These are phyloP conservation scores for Pontederia paniculata DNA, from an alignment of 176 grass and related monocot species.

Conservation along the genomic window DNA sequence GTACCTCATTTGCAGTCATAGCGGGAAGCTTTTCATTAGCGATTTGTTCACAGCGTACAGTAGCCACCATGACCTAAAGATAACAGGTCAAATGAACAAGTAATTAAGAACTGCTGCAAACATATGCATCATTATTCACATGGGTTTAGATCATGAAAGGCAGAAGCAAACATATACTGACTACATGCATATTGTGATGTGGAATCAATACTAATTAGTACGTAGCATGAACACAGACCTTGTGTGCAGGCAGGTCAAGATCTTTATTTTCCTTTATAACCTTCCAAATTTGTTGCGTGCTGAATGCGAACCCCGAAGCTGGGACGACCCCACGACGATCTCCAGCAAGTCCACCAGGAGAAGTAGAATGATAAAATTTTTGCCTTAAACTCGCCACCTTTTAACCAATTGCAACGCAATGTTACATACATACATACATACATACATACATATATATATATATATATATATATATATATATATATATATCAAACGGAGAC, in stretches of 20 bases:
- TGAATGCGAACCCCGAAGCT: slow-evolving; percentile 86
- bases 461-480: too few relatives aligned
- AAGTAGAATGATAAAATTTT: slow-evolving; percentile 84
- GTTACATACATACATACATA: neutral
- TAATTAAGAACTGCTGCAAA: too few relatives aligned
- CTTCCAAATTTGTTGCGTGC: slow-evolving; percentile 80
- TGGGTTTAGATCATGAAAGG: too few relatives aligned
- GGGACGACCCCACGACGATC: slow-evolving; percentile 78
- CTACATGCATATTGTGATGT: too few relatives aligned
- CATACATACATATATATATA: too few relatives aligned
- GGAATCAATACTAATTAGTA: neutral
- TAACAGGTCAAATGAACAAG: neutral
- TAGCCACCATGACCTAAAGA: slow-evolving; percentile 90
- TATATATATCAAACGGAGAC: too few relatives aligned
- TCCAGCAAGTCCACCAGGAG: slow-evolving; percentile 80
- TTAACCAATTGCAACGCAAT: neutral
- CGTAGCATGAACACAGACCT: slow-evolving; percentile 29
- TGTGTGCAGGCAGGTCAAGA: slow-evolving; percentile 88
- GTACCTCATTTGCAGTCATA: slow-evolving; percentile 65
- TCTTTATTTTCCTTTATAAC: slow-evolving; percentile 98
- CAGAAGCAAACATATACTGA: neutral
- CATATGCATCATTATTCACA: neutral
- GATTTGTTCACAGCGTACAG: slow-evolving; percentile 86
- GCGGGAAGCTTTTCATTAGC: slow-evolving; percentile 75
- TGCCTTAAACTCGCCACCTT: slow-evolving; percentile 76